These are phyloP conservation scores for Candida tunisiensis DNA, from an alignment of 1,139 yeast species.

Conservation along the genomic window DNA sequence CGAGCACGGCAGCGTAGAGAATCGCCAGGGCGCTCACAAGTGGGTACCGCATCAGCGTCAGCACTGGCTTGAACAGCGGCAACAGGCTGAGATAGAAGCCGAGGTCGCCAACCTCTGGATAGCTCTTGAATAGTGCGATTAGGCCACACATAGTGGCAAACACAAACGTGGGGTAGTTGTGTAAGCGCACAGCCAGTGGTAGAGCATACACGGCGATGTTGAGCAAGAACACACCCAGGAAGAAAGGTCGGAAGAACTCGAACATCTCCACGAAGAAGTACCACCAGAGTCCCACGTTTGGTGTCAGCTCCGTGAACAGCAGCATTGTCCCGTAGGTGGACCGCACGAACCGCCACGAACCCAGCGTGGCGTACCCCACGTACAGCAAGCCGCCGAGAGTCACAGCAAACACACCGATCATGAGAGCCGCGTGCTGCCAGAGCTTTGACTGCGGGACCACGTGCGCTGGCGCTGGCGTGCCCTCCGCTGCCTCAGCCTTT, in stretches of 20 bases:
- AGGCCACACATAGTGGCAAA: conserved; percentile 47
- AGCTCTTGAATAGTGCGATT: conserved; percentile 60
- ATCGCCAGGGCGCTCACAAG: conserved; percentile 27
- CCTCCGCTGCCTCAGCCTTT: background rate
- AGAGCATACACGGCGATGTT: conserved; percentile 50
- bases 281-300: conserved; percentile 97
- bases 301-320: conserved; percentile 50
- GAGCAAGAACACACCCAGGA: conserved; percentile 67
- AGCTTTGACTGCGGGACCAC: background rate
- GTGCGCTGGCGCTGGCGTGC: background rate
- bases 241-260: conserved; percentile 73
- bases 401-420: conserved; percentile 6
- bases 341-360: conserved; percentile 35
- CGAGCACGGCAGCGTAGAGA: conserved; percentile 36
- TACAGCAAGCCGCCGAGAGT: conserved; percentile 21
- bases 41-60: conserved; percentile 26
- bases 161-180: conserved; percentile 40
- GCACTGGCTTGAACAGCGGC: conserved; percentile 34
- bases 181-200: conserved; percentile 61
- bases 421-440: conserved; percentile 14
- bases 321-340: conserved; percentile 49
- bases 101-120: conserved; percentile 77
- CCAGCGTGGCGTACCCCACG: conserved; percentile 25
- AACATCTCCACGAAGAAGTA: conserved; percentile 92
- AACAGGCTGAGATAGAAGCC: conserved; percentile 50